These are phyloP conservation scores for Backusella luteola DNA, from an alignment of 192 early-diverging fungal species.

Conservation along the genomic window DNA sequence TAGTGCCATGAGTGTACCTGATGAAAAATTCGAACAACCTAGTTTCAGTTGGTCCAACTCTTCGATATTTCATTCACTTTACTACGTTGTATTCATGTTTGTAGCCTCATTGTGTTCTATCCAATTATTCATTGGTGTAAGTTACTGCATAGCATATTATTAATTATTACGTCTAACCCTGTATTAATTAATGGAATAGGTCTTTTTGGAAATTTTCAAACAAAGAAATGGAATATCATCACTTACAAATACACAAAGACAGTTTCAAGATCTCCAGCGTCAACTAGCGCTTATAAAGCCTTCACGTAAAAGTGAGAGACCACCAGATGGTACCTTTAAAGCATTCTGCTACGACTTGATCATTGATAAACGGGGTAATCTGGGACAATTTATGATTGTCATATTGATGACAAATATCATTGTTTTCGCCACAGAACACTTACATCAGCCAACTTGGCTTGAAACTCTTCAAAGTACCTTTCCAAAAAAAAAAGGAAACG, in stretches of 20 bases:
- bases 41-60: conserved; percentile 14
- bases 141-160: neutral
- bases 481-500: neutral
- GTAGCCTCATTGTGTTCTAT: conserved; percentile 24
- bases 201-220: conserved; percentile 31
- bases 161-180: neutral
- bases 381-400: neutral
- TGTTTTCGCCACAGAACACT: conserved; percentile 15
- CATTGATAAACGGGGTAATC: conserved; percentile 10
- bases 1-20: conserved; percentile 25
- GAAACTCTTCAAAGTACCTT: conserved; percentile 6
- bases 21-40: neutral
- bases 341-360: conserved; percentile 18
- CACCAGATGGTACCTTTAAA: conserved; percentile 2
- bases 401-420: conserved; percentile 17
- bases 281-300: conserved; percentile 16
- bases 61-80: conserved; percentile 19
- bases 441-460: conserved; percentile 18
- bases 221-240: conserved; percentile 33
- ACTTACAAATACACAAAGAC: conserved; percentile 22
- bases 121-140: conserved; percentile 36
- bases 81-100: conserved; percentile 32
- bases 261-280: conserved; percentile 27
- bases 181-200: conserved; percentile 5
- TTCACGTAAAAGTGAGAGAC: neutral